Percentiles rank a stretch among this genome's conserved stretches.
Evolutionary conservation across 1,284 basidiomycete species (phyloP).

Genomic region (Irpex rosettiformis): DNA sequence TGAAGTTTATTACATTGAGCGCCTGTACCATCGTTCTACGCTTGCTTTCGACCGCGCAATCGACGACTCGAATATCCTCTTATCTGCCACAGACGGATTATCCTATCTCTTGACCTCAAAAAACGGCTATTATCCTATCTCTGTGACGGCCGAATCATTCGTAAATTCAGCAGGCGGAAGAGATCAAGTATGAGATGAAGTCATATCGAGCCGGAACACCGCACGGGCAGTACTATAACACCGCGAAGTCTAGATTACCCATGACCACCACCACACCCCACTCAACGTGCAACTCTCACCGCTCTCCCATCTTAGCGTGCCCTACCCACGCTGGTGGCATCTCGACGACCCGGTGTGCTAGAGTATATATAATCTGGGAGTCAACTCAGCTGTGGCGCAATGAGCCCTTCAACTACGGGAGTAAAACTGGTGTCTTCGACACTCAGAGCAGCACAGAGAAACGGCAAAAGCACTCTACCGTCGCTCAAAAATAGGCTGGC

Average conservation of each 20-base stretch:
- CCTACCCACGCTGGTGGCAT: neutral
- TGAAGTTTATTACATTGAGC: too few species aligned
- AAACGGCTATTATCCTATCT: neutral
- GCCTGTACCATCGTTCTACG: too few species aligned
- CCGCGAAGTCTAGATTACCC: neutral
- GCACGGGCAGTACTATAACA: neutral
- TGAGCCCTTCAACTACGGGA: neutral
- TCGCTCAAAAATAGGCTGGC: conserved; percentile 1
- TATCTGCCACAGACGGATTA: too few species aligned
- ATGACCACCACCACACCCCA: neutral
- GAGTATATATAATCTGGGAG: neutral
- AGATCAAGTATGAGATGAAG: conserved; percentile 8
- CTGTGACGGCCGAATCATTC: neutral
- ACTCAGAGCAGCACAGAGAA: neutral
- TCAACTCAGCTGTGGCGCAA: neutral
- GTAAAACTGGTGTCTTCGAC: conserved; percentile 4
- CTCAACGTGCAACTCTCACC: conserved; percentile 1
- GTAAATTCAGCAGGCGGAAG: neutral
- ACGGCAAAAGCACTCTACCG: neutral
- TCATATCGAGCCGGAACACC: conserved; percentile 5
- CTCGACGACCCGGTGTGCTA: neutral
- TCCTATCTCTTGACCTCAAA: too few species aligned
- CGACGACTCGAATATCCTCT: too few species aligned
- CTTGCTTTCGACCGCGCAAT: too few species aligned
- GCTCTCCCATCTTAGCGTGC: neutral